Percentiles rank a stretch among this genome's conserved stretches.
These are phyloP conservation scores for Alternaria postmessia DNA, from an alignment of 2,329 filamentous ascomycete species.

Conservation along the genomic window DNA sequence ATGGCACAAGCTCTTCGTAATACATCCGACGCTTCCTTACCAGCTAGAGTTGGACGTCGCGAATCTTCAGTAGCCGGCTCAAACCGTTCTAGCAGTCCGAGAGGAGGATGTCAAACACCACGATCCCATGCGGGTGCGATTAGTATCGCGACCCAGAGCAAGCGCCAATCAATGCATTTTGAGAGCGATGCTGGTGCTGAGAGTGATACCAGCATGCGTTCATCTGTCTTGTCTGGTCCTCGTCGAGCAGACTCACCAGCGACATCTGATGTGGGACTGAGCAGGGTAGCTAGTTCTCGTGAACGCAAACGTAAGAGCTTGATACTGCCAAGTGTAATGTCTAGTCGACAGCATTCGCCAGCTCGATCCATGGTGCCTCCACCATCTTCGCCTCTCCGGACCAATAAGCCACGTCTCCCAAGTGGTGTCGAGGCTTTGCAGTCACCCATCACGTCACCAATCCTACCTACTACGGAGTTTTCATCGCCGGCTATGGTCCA, in stretches of 20 bases:
- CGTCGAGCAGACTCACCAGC: conserved; percentile 82
- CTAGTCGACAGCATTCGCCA: conserved; percentile 87
- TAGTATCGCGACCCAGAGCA: conserved; percentile 68
- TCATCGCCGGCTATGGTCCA: conserved; percentile 71
- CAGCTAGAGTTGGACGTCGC: conserved; percentile 56
- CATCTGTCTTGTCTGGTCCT: conserved; percentile 75
- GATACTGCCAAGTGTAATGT: conserved; percentile 79
- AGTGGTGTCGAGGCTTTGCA: conserved; percentile 70
- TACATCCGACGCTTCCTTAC: conserved; percentile 59
- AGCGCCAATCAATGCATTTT: conserved; percentile 78
- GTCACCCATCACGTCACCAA: conserved; percentile 89
- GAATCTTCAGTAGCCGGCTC: conserved; percentile 74
- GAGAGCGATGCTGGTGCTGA: conserved; percentile 85
- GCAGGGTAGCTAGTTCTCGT: conserved; percentile 77
- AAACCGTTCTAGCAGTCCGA: conserved; percentile 86
- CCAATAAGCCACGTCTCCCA: conserved; percentile 78
- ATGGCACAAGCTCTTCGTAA: conserved; percentile 66
- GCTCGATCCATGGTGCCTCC: conserved; percentile 72
- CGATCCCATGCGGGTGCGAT: conserved; percentile 75
- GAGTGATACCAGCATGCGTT: conserved; percentile 88
- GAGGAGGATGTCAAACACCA: conserved; percentile 83
- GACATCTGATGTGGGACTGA: conserved; percentile 82
- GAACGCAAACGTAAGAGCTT: conserved; percentile 89
- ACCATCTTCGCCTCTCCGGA: conserved; percentile 85
- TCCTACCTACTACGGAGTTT: conserved; percentile 83